phyloP scores from a whole-genome alignment of 2,329 filamentous ascomycete genomes.

The Aspergillus hortae region DNA sequence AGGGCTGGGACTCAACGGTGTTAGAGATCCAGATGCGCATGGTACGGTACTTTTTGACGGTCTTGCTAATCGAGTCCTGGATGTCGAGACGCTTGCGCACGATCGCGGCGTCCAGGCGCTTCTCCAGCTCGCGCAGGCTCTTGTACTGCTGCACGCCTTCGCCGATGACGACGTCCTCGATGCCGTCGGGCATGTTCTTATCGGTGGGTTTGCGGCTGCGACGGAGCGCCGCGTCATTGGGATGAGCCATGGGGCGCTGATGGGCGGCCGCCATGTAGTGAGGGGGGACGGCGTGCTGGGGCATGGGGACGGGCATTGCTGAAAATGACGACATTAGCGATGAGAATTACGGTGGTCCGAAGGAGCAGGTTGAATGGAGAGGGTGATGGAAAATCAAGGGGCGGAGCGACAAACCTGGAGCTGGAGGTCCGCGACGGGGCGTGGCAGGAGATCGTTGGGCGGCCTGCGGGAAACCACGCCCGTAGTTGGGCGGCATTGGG shows the following conservation, averaged over 20 bases:
- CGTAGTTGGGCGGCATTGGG: conserved; percentile 41
- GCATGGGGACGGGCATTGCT: conserved; percentile 34
- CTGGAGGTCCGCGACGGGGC: conserved; percentile 37
- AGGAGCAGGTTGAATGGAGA: conserved; percentile 13
- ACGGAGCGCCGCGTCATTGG: conserved; percentile 60
- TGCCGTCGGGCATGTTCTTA: conserved; percentile 86
- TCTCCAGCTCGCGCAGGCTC: conserved; percentile 80
- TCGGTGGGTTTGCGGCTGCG: conserved; percentile 88
- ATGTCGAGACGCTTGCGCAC: conserved; percentile 92
- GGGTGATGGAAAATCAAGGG: conserved; percentile 8
- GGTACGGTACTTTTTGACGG: conserved; percentile 75
- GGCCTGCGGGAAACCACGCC: conserved; percentile 38
- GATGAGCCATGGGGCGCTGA: conserved; percentile 35
- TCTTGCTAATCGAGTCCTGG: conserved; percentile 72
- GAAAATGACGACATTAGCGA: conserved; percentile 15
- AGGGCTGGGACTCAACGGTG: conserved; percentile 88
- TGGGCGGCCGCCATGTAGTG: conserved; percentile 33
- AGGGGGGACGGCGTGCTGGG: conserved; percentile 36
- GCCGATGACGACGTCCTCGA: conserved; percentile 77
- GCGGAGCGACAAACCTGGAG: conserved; percentile 31
- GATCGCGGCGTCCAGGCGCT: conserved; percentile 84
- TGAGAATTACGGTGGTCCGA: conserved; percentile 7
- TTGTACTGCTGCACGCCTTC: conserved; percentile 80
- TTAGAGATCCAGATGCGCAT: conserved; percentile 94
- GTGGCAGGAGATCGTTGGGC: conserved; percentile 41